Base-by-base conservation (phyloP, 441 rosid genomes). In the Croton laevigatus region DNA sequence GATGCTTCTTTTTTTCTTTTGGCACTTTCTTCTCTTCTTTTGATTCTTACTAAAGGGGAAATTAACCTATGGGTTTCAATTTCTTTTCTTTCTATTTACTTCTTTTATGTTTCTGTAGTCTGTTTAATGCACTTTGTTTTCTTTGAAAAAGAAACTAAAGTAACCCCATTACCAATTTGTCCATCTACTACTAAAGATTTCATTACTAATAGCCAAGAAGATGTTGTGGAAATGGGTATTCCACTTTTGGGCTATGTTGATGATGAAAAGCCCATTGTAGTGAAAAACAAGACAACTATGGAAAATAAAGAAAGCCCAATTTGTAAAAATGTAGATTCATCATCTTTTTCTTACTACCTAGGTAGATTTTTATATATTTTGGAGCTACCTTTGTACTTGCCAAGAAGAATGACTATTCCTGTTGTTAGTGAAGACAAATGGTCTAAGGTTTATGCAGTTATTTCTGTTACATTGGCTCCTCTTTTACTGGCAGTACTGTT, bases 361-460 rank as follows among this genome's bases (percentile, higher is more conserved):
- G 71, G 67, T 32, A 73, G 76, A 78, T 49, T 85, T 9, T 63
- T 87, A 34, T 17, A 78, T 58, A 62, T 88, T 66, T 70, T 91
- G 66, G 91, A 91, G 73, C 59, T 88, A 32, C 97, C 98, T 70
- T 83, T 94, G 0, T 85, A 82, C 84, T 71, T 94, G 66, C 97
- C 98, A 8, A 86, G 98, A 77, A 87, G 83, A 76, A 68, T 91
- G 75, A 91, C 98, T 0, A 91, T 94, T 48, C 97, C 98, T 1
- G 82, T 88, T 2, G 88, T 84, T 34, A 74, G 82, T 60, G 97
- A 85, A 74, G 84, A 83, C 13, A 78, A 63, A 61, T 94, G 98
- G 98, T 91, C 96, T 64, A 91, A 84, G 83, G 83, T 91, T 32
- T 81, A 63, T 74, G 96, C 91, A 36, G 90, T 91, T 16, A 69